phyloP scores from a whole-genome alignment of 73 alveolate genomes.

The Paramecium biaurelia region DNA sequence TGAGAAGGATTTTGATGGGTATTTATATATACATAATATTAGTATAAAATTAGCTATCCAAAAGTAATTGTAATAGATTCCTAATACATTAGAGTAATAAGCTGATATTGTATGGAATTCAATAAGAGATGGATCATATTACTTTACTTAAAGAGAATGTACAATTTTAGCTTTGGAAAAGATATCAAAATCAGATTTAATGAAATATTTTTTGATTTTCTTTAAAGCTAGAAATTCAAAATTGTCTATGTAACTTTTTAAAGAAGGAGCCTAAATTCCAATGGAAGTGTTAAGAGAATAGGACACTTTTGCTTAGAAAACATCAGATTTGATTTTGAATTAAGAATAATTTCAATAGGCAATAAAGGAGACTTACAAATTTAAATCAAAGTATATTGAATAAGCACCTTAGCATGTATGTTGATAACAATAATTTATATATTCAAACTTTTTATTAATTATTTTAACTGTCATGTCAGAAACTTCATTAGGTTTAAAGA shows the following conservation, averaged over 20 bases:
- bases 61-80: neutral
- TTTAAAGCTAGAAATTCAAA: slow-evolving; percentile 41
- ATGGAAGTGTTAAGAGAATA: slow-evolving; percentile 35
- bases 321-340: neutral
- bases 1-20: slow-evolving; percentile 23
- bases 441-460: neutral
- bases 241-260: slow-evolving; percentile 4
- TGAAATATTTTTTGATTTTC: neutral
- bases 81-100: slow-evolving; percentile 20
- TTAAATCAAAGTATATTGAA: neutral
- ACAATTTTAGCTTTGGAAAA: slow-evolving; percentile 34
- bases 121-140: slow-evolving; percentile 6
- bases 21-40: neutral
- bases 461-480: neutral
- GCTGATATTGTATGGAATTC: slow-evolving; percentile 33
- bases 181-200: neutral
- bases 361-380: neutral
- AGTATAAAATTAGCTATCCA: neutral
- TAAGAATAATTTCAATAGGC: neutral
- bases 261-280: neutral
- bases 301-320: slow-evolving; percentile 34
- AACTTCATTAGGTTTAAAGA: neutral
- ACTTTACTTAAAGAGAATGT: slow-evolving; percentile 43
- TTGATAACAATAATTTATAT: neutral
- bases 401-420: neutral